Evolutionary conservation across 139 green algal species (phyloP).

Genomic region (Ettlia oleoabundans): DNA sequence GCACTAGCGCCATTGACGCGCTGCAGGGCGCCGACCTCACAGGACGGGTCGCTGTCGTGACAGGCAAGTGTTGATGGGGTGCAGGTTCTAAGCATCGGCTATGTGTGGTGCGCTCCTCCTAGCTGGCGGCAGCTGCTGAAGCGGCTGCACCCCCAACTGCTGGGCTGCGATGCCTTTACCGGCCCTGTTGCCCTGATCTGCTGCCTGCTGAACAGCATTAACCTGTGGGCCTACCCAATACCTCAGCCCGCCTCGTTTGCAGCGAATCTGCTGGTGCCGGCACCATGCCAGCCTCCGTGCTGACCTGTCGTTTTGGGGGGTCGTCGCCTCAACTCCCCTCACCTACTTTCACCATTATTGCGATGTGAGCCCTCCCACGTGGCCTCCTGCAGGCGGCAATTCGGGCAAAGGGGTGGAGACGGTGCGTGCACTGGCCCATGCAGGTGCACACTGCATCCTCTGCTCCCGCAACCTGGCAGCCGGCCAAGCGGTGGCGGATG

Average conservation of each 20-base stretch:
- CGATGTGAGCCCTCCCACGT: too few species aligned
- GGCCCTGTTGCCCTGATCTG: too few species aligned
- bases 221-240: too few species aligned
- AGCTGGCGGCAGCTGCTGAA: too few species aligned
- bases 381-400: constrained; percentile 11
- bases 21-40: constrained; percentile 46
- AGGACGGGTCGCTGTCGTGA: constrained; percentile 42
- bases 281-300: not conserved
- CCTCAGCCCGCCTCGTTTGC: too few species aligned
- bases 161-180: too few species aligned
- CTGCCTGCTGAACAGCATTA: too few species aligned
- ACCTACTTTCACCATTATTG: too few species aligned
- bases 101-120: too few species aligned
- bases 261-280: not conserved
- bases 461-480: constrained; percentile 31
- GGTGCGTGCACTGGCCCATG: constrained; percentile 29
- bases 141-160: too few species aligned
- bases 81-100: not conserved
- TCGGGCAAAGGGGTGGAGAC: constrained; percentile 33
- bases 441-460: constrained; percentile 30
- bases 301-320: not conserved
- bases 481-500: constrained; percentile 22
- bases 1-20: constrained; percentile 41
- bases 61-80: constrained; percentile 5
- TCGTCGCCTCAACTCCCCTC: too few species aligned